phyloP scores from a whole-genome alignment of 257 asterid species.

The Lycium ferocissimum region DNA sequence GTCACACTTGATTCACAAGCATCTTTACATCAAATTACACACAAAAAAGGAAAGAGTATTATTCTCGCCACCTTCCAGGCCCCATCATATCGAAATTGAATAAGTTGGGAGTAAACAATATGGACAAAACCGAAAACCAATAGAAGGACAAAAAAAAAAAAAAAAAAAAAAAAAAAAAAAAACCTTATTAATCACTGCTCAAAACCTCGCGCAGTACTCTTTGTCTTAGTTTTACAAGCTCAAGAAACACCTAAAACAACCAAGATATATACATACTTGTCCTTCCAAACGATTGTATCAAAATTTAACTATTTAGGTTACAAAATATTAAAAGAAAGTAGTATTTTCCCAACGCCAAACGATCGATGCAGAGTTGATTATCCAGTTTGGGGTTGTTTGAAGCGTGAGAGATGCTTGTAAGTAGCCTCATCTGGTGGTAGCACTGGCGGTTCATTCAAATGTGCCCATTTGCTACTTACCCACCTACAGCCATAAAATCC shows the following conservation, averaged over 20 bases:
- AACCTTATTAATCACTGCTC: too few species aligned
- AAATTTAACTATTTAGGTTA: background rate
- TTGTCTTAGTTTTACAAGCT: background rate
- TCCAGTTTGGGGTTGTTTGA: constrained; percentile 25
- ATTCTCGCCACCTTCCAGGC: too few species aligned
- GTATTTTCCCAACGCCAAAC: too few species aligned
- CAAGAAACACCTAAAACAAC: background rate
- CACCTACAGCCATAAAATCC: constrained; percentile 55
- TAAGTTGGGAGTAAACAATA: too few species aligned
- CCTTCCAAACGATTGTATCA: background rate
- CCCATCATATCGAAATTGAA: too few species aligned
- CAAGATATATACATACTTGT: background rate
- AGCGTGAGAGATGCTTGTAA: constrained; percentile 61
- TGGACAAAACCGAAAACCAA: too few species aligned
- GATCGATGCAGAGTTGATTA: background rate
- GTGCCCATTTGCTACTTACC: constrained; percentile 76
- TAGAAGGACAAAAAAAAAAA: too few species aligned
- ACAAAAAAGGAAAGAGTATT: too few species aligned
- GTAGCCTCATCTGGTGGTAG: constrained; percentile 45
- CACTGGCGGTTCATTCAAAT: constrained; percentile 89
- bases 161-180: too few species aligned
- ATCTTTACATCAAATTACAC: too few species aligned
- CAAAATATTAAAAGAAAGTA: background rate
- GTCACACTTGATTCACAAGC: too few species aligned
- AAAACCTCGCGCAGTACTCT: too few species aligned